Base-by-base conservation (phyloP, 352 stramenopile species). In the Phytophthora brassicae region DNA sequence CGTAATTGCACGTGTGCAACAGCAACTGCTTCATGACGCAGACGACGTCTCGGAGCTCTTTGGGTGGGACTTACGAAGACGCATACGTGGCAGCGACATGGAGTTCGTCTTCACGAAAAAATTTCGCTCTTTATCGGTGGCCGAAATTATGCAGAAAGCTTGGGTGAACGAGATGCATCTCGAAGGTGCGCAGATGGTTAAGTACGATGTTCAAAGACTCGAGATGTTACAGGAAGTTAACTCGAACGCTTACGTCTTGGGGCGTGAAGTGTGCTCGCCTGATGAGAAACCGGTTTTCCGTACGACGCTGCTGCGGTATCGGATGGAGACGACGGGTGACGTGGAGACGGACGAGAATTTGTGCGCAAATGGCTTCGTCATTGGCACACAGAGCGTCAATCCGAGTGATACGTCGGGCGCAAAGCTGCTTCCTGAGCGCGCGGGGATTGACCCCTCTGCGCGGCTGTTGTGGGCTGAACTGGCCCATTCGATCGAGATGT, bases 371-470 rank as follows among this genome's bases (percentile, higher is more conserved):
- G 71, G 71, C 20, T 83, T 79, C 44, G 60, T 86, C 9, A 75
- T 84, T 48, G 74, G 74, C 20, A 83, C 76, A 42, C 76, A 86
- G 38, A 83, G 68, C 42, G 49, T 86, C n/a, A 75, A 75, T 22
- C 70, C 70, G n/a, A 48, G 55, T 13, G 66, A 66, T 17, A 79
- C 60, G 28, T 68, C 68, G 0, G 64, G 71, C 7, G 68, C 64
- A 12, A 75, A 70, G 19, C 20, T 79, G 38, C 43, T 74, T 20
- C 57, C 59, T n/a, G 57, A 84, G 50, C 63, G 58, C 29, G 56
- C 47, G 2, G 63, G 66, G 12, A 71, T 74, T 28, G 64, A 76
- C 4, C 55, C 64, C n/a, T 66, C 54, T 13, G 53, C 70, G 23
- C 57, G 57, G 17, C 56, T 84, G 12, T 60, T 76, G 44, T 83